Evolutionary conservation across 2,329 filamentous ascomycete species (phyloP).

Genomic region (Colletotrichum sp.): DNA sequence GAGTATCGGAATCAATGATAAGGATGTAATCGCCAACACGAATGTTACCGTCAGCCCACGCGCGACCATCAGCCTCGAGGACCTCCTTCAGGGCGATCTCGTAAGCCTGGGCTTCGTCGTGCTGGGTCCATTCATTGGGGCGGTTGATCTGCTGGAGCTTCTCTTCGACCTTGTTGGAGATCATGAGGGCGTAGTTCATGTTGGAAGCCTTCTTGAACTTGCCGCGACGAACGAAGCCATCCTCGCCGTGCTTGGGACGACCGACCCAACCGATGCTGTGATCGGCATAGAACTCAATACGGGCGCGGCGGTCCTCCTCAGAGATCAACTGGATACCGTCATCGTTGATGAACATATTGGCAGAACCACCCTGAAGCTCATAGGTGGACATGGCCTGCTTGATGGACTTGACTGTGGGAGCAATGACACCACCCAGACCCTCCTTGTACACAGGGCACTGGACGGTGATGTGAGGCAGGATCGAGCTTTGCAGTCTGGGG

Average conservation of each 20-base stretch:
- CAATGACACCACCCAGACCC: conserved; percentile 76
- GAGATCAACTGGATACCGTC: conserved; percentile 74
- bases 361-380: conserved; percentile 78
- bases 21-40: conserved; percentile 85
- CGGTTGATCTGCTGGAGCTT: conserved; percentile 65
- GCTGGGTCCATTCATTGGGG: conserved; percentile 67
- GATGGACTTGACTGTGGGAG: conserved; percentile 77
- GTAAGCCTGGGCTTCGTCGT: conserved; percentile 72
- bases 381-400: conserved; percentile 81
- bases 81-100: conserved; percentile 69
- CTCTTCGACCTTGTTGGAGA: conserved; percentile 74
- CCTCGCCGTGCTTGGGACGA: conserved; percentile 66
- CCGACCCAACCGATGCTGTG: conserved; percentile 75
- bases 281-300: conserved; percentile 72
- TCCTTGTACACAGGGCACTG: conserved; percentile 92
- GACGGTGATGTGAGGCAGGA: conserved; percentile 77
- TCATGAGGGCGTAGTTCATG: conserved; percentile 74
- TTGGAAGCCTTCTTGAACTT: conserved; percentile 77
- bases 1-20: conserved; percentile 80
- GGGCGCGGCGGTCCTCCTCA: conserved; percentile 65
- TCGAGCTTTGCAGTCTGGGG: conserved; percentile 59
- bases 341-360: conserved; percentile 79
- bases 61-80: conserved; percentile 70
- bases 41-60: conserved; percentile 86
- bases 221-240: conserved; percentile 66